A percentile compares a stretch with the other conserved stretches of the same genome.
phyloP scores from a whole-genome alignment of 83 land plant genomes.

The Larix sibirica region DNA sequence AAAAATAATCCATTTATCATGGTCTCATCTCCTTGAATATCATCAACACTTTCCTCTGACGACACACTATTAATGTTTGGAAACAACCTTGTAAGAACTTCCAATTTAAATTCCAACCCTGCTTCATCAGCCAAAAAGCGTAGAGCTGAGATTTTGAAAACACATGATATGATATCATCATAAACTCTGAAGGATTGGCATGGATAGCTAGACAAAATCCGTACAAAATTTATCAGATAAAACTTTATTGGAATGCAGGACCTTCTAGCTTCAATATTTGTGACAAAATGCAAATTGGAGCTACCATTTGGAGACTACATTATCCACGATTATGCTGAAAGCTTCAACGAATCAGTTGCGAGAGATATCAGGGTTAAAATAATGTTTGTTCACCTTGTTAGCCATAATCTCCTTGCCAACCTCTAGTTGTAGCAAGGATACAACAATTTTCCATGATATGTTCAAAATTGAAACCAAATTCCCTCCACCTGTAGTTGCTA shows the following conservation, averaged over 20 bases:
- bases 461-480: slow-evolving; percentile 66
- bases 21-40: background rate
- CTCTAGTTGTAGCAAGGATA: slow-evolving; percentile 54
- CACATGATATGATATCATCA: slow-evolving; percentile 43
- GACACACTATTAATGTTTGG: background rate
- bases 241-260: slow-evolving; percentile 71
- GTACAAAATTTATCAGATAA: slow-evolving; percentile 65
- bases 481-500: slow-evolving; percentile 70
- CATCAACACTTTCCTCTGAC: slow-evolving; percentile 3
- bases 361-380: slow-evolving; percentile 51
- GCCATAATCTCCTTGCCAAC: slow-evolving; percentile 50
- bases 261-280: slow-evolving; percentile 49
- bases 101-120: slow-evolving; percentile 28
- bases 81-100: slow-evolving; percentile 51
- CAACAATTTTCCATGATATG: slow-evolving; percentile 81
- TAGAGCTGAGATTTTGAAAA: slow-evolving; percentile 46
- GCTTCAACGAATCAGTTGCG: slow-evolving; percentile 53
- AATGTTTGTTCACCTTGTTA: slow-evolving; percentile 50
- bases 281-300: slow-evolving; percentile 13
- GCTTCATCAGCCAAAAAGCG: slow-evolving; percentile 30
- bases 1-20: no score
- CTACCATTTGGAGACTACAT: background rate
- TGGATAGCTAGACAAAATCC: slow-evolving; percentile 59
- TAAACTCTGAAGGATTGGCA: slow-evolving; percentile 45
- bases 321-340: slow-evolving; percentile 61